Evolutionary conservation across 2,329 filamentous ascomycete genomes (phyloP).

Genomic region (Paramyrothecium sp.): DNA sequence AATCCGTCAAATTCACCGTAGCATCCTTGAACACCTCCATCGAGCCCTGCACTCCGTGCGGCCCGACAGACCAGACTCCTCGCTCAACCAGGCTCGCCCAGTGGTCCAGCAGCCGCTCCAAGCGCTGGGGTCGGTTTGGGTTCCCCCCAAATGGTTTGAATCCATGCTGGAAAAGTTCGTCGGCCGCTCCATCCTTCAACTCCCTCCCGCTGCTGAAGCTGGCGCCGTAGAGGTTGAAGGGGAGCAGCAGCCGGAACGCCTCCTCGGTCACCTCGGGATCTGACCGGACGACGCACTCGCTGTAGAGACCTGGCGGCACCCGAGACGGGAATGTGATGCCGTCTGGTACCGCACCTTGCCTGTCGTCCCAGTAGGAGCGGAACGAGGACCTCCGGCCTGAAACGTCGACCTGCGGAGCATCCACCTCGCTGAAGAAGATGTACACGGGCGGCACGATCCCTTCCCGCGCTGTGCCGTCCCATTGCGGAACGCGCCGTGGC

Average conservation of each 20-base stretch:
- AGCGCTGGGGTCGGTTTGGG: constrained; percentile 16
- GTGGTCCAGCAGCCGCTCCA: constrained; percentile 9
- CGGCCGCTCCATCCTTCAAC: constrained; percentile 10
- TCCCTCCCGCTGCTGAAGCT: constrained; percentile 8
- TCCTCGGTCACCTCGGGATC: constrained; percentile 21
- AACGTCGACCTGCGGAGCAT: background rate
- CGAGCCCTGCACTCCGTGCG: constrained; percentile 8
- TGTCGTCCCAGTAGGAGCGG: background rate
- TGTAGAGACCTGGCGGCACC: constrained; percentile 21
- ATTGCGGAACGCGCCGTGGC: constrained; percentile 2
- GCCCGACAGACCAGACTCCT: constrained; percentile 8
- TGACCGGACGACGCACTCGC: constrained; percentile 18
- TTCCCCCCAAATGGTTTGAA: constrained; percentile 29
- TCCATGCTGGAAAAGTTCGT: constrained; percentile 30
- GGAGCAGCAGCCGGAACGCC: constrained; percentile 23
- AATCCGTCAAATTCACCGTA: constrained; percentile 5
- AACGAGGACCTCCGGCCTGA: constrained; percentile 4
- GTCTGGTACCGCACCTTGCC: constrained; percentile 1
- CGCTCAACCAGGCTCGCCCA: constrained; percentile 7
- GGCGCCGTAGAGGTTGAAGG: constrained; percentile 15
- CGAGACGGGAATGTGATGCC: constrained; percentile 12
- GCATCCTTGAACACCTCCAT: constrained; percentile 8
- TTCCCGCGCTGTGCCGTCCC: background rate
- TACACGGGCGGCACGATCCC: constrained; percentile 20
- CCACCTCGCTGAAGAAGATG: constrained; percentile 20